These are phyloP conservation scores for Lactarius hengduanensis DNA, from an alignment of 768 basidiomycete genomes.

Conservation along the genomic window DNA sequence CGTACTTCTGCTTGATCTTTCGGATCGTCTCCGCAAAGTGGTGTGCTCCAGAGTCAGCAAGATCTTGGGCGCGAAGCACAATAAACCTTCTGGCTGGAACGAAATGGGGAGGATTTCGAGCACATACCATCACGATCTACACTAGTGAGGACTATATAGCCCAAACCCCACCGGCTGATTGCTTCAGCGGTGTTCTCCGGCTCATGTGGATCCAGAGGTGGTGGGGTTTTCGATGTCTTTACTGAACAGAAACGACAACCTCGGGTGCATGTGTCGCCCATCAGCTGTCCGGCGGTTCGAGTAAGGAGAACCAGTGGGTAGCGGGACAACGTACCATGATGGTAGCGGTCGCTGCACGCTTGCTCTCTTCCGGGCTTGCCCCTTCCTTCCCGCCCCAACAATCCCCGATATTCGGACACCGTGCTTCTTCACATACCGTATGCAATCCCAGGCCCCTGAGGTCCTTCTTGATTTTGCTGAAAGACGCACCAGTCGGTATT, in stretches of 20 bases:
- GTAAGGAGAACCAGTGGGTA: not conserved
- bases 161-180: slow-evolving; percentile 95
- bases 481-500: slow-evolving; percentile 87
- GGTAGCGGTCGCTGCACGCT: slow-evolving; percentile 89
- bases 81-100: not conserved
- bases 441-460: slow-evolving; percentile 87
- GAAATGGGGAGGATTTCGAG: slow-evolving; percentile 6
- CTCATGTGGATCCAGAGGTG: slow-evolving; percentile 92
- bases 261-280: slow-evolving; percentile 99
- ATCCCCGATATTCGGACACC: slow-evolving; percentile 99
- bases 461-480: slow-evolving; percentile 92
- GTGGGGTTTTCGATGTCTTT: slow-evolving; percentile 85
- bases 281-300: slow-evolving; percentile 54
- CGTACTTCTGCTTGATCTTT: slow-evolving; percentile 93
- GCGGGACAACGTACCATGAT: slow-evolving; percentile 74
- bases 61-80: slow-evolving; percentile 52
- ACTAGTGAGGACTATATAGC: slow-evolving; percentile 95
- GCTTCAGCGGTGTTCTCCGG: slow-evolving; percentile 99
- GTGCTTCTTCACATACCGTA: slow-evolving; percentile 97
- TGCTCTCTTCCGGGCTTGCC: slow-evolving; percentile 64
- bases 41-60: slow-evolving; percentile 85
- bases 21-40: slow-evolving; percentile 96
- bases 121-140: slow-evolving; percentile 92
- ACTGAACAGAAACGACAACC: slow-evolving; percentile 98
- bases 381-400: slow-evolving; percentile 92